phyloP scores from a whole-genome alignment of 2,329 filamentous ascomycete species.

The Hypoxylon sp. region DNA sequence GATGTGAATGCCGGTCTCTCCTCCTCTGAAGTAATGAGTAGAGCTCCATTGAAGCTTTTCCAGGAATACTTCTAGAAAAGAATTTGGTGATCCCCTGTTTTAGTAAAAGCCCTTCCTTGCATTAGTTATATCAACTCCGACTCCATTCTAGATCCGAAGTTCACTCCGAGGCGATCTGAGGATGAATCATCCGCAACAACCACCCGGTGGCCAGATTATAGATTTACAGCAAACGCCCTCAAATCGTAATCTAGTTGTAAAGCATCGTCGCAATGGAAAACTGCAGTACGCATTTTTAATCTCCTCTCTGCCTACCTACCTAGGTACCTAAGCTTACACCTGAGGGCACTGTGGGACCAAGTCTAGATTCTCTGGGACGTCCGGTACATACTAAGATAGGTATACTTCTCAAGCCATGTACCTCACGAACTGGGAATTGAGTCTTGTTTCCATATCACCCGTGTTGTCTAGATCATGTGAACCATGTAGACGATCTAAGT shows the following conservation, averaged over 20 bases:
- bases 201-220: constrained; percentile 50
- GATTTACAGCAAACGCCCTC: constrained; percentile 45
- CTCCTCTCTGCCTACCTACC: neutral
- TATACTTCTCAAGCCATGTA: constrained; percentile 10
- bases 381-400: constrained; percentile 11
- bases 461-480: constrained; percentile 43
- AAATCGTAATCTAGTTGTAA: constrained; percentile 49
- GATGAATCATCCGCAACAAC: constrained; percentile 45
- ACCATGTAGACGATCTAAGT: constrained; percentile 55
- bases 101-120: neutral
- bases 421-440: constrained; percentile 29
- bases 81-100: constrained; percentile 4
- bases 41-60: neutral
- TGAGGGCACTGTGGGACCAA: constrained; percentile 19
- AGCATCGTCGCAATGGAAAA: constrained; percentile 56
- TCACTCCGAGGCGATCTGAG: constrained; percentile 24
- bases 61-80: neutral
- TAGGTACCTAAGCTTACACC: constrained; percentile 30
- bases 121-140: constrained; percentile 35
- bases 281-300: constrained; percentile 50
- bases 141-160: constrained; percentile 6
- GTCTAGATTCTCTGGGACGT: constrained; percentile 18
- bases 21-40: neutral
- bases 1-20: neutral
- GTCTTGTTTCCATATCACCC: constrained; percentile 24